phyloP scores from a whole-genome alignment of 2,329 filamentous ascomycete species.

The Neonectria neomacrospora region DNA sequence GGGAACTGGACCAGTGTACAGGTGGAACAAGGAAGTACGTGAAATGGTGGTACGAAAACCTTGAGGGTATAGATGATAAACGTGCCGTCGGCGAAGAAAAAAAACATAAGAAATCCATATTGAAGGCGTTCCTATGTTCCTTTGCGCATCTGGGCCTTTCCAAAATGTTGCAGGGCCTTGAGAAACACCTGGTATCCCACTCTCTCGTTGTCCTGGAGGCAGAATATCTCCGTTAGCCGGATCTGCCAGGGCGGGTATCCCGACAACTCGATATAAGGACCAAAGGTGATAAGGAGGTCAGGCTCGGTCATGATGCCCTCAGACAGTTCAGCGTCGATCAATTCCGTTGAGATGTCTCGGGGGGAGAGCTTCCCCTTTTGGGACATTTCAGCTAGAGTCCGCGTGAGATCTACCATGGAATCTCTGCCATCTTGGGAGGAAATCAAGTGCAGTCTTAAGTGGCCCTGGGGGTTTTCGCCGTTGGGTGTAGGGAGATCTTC shows the following conservation, averaged over 20 bases:
- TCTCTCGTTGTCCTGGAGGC: slow-evolving; percentile 77
- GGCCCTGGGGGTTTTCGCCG: slow-evolving; percentile 49
- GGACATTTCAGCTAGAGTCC: slow-evolving; percentile 94
- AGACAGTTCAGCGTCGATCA: slow-evolving; percentile 89
- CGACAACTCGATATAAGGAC: slow-evolving; percentile 82
- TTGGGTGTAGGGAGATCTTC: slow-evolving; percentile 49
- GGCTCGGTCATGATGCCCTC: slow-evolving; percentile 87
- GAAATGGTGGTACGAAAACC: slow-evolving; percentile 60
- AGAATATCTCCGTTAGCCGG: slow-evolving; percentile 92
- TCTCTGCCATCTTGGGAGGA: slow-evolving; percentile 90
- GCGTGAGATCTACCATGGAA: slow-evolving; percentile 94
- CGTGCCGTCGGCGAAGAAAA: slow-evolving; percentile 14
- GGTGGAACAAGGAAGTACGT: slow-evolving; percentile 68
- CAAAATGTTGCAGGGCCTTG: slow-evolving; percentile 83
- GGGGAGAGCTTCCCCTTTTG: slow-evolving; percentile 86
- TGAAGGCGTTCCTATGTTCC: slow-evolving; percentile 63
- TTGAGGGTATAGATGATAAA: slow-evolving; percentile 37
- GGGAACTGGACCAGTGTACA: slow-evolving; percentile 73
- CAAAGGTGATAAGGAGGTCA: slow-evolving; percentile 88
- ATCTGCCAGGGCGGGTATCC: slow-evolving; percentile 98
- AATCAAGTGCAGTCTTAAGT: slow-evolving; percentile 77
- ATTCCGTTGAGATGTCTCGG: slow-evolving; percentile 82
- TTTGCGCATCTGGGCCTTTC: slow-evolving; percentile 88
- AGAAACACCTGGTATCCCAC: slow-evolving; percentile 97
- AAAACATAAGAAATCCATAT: slow-evolving; percentile 15